Conservation (phyloP, 768 basidiomycete genomes). For the Suillus brevipes region DNA sequence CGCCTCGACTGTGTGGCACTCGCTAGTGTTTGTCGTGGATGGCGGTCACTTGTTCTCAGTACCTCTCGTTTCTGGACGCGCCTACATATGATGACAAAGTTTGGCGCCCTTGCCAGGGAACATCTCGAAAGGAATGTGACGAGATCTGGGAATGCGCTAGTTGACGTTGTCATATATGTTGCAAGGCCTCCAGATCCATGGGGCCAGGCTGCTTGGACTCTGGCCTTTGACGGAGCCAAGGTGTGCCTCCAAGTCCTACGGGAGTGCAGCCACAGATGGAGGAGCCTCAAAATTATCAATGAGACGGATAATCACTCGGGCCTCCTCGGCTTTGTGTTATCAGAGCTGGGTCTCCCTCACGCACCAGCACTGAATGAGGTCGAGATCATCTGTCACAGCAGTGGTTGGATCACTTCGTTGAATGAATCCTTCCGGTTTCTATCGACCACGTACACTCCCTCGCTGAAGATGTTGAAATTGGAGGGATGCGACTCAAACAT, state of each 20-base stretch:
- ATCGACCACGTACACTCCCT: not conserved
- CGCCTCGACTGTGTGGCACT: not conserved
- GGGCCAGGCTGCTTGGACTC: not conserved
- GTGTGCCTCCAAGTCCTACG: not conserved
- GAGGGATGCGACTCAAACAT: not conserved
- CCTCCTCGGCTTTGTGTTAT: not conserved
- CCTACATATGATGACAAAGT: not conserved
- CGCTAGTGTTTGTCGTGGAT: not conserved
- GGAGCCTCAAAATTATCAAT: not conserved
- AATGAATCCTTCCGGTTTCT: not conserved
- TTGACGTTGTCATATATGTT: constrained; percentile 2
- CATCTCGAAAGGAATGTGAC: not conserved
- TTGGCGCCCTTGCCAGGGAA: not conserved
- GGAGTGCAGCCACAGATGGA: not conserved
- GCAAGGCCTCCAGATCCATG: not conserved
- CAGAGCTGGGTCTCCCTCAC: not conserved
- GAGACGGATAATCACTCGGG: not conserved
- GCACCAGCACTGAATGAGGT: not conserved
- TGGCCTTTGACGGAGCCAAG: not conserved
- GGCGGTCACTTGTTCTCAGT: not conserved
- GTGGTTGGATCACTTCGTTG: not conserved
- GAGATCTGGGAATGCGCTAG: not conserved
- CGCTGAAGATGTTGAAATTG: not conserved
- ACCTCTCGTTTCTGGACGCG: not conserved
- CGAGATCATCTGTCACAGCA: not conserved